Evolutionary conservation across 1,284 basidiomycete species (phyloP).

Genomic region (Sanguinoderma infundibulare): DNA sequence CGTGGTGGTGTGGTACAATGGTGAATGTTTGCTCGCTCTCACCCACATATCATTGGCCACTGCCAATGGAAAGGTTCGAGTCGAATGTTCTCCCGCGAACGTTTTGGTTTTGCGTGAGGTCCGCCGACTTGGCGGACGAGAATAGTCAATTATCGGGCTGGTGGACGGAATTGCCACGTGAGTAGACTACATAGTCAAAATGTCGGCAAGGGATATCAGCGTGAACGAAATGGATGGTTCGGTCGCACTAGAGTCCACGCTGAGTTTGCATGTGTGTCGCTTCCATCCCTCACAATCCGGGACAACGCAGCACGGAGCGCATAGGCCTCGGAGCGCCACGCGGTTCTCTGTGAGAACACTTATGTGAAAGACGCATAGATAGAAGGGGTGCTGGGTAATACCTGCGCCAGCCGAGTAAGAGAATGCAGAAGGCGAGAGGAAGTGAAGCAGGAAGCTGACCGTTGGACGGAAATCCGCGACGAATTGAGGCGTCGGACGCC

Average conservation of each 20-base stretch:
- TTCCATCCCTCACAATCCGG: neutral
- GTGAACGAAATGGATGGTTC: neutral
- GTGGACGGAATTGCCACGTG: constrained; percentile 7
- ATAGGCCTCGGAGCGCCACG: neutral
- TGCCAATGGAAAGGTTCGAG: neutral
- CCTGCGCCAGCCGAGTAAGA: neutral
- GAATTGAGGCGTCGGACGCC: neutral
- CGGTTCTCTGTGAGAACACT: neutral
- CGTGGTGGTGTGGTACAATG: neutral
- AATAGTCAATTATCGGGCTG: constrained; percentile 8
- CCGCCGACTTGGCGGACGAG: neutral
- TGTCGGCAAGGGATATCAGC: neutral
- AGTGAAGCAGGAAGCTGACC: neutral
- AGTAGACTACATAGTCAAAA: constrained; percentile 10
- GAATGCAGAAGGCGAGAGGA: neutral
- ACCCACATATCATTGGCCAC: neutral
- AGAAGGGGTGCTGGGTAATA: neutral
- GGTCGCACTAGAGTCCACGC: neutral
- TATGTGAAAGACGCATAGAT: neutral
- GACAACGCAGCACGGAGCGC: neutral
- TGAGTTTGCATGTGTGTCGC: neutral
- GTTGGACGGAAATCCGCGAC: neutral
- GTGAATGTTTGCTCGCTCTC: neutral
- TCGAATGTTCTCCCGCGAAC: constrained; percentile 27
- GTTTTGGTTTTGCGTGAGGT: constrained; percentile 12